Evolutionary conservation across 1,284 basidiomycete species (phyloP).

Genomic region (Meripilus lineatus): DNA sequence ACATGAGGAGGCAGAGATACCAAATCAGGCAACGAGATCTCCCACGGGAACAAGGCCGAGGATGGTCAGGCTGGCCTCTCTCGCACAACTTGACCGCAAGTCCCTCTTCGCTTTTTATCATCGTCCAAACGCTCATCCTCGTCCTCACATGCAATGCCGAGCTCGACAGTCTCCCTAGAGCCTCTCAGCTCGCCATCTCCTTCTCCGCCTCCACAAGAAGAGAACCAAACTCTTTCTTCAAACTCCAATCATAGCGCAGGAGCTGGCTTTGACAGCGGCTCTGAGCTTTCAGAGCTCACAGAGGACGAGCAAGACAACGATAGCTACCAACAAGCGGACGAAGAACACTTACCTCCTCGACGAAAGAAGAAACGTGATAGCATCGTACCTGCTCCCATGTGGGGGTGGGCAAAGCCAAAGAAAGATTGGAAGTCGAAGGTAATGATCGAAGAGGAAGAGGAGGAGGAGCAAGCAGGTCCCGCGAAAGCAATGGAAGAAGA

Average conservation of each 20-base stretch:
- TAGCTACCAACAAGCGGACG: slow-evolving; percentile 18
- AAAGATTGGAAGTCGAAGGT: slow-evolving; percentile 22
- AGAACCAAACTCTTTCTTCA: slow-evolving; percentile 14
- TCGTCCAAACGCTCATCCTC: slow-evolving; percentile 14
- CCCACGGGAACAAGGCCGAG: too few species aligned
- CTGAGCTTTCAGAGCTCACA: slow-evolving; percentile 76
- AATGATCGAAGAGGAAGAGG: slow-evolving; percentile 50
- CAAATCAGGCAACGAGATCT: too few species aligned
- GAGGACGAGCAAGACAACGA: slow-evolving; percentile 64
- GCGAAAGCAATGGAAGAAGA: slow-evolving; percentile 62
- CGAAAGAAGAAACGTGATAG: slow-evolving; percentile 54
- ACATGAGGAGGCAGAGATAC: too few species aligned
- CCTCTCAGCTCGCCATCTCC: slow-evolving; percentile 61
- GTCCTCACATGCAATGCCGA: slow-evolving; percentile 40
- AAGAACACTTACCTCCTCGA: slow-evolving; percentile 12
- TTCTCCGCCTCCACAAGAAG: slow-evolving; percentile 31
- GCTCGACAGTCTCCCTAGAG: slow-evolving; percentile 53
- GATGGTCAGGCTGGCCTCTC: too few species aligned
- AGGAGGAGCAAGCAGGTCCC: slow-evolving; percentile 46
- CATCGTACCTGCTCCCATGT: slow-evolving; percentile 69
- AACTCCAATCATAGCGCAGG: slow-evolving; percentile 21
- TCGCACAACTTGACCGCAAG: too few species aligned
- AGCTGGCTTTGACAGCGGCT: slow-evolving; percentile 52
- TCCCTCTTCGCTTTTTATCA: slow-evolving; percentile 8
- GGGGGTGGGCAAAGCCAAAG: slow-evolving; percentile 60